Percentiles rank a stretch among this genome's conserved stretches.
These are phyloP conservation scores for Nakazawaea anatomiae DNA, from an alignment of 805 yeast species.

Conservation along the genomic window DNA sequence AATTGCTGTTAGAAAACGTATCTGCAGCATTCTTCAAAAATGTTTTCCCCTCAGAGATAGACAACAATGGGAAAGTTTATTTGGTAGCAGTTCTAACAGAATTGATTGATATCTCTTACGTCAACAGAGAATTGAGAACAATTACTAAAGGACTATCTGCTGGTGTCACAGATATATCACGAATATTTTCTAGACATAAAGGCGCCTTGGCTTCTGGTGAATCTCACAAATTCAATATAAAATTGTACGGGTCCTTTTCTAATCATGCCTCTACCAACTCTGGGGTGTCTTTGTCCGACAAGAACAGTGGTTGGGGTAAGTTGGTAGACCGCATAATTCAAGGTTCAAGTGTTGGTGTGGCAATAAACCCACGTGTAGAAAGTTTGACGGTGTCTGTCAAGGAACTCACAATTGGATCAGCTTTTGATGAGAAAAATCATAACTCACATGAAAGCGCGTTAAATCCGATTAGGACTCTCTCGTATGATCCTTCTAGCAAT, in stretches of 20 bases:
- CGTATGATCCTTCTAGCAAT: conserved; percentile 57
- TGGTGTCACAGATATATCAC: conserved; percentile 80
- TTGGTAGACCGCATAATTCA: conserved; percentile 69
- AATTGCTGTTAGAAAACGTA: conserved; percentile 55
- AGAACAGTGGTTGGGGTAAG: conserved; percentile 85
- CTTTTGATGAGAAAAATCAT: conserved; percentile 18
- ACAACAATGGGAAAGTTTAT: conserved; percentile 59
- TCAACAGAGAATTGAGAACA: conserved; percentile 22
- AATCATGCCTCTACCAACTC: conserved; percentile 20
- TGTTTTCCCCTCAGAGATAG: conserved; percentile 58
- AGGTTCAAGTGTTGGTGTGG: conserved; percentile 72
- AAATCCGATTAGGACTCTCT: conserved; percentile 58
- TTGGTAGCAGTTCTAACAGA: conserved; percentile 75
- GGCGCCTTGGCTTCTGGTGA: conserved; percentile 57
- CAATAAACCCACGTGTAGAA: conserved; percentile 77
- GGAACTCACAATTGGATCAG: conserved; percentile 52
- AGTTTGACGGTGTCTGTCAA: conserved; percentile 62
- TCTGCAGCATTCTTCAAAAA: conserved; percentile 78
- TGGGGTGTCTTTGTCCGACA: conserved; percentile 14
- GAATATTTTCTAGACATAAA: conserved; percentile 62
- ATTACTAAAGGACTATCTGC: conserved; percentile 80
- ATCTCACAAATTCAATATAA: conserved; percentile 65
- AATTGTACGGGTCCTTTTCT: conserved; percentile 63
- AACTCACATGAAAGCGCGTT: conserved; percentile 43
- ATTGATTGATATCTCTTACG: conserved; percentile 42